Evolutionary conservation across 441 rosid genomes (phyloP).

Genomic region (Jatropha podagrica): DNA sequence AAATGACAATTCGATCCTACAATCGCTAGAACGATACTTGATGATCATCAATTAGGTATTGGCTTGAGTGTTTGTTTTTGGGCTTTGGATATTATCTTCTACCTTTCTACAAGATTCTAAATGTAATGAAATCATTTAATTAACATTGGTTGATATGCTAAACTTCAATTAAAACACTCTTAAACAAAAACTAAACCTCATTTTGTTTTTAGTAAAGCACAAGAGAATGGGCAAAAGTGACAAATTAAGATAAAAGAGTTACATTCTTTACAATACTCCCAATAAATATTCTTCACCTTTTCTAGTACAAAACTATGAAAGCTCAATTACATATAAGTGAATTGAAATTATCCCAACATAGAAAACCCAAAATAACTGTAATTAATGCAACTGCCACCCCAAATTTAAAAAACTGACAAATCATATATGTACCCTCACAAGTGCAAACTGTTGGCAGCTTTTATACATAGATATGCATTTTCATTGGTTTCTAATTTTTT

Average conservation of each 20-base stretch:
- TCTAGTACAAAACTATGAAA: constrained; percentile 16
- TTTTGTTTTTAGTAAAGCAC: neutral
- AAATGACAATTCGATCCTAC: too few species aligned
- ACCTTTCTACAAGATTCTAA: too few species aligned
- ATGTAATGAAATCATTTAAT: too few species aligned
- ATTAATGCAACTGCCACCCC: constrained; percentile 8
- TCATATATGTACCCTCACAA: constrained; percentile 8
- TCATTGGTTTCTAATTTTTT: neutral
- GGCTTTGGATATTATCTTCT: too few species aligned
- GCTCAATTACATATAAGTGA: neutral
- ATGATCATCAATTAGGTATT: too few species aligned
- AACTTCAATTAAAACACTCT: too few species aligned
- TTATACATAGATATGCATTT: neutral
- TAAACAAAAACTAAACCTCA: too few species aligned
- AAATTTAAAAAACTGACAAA: constrained; percentile 20
- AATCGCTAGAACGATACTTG: too few species aligned
- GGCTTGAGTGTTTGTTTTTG: too few species aligned
- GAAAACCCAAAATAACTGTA: constrained; percentile 6
- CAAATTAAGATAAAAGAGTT: neutral
- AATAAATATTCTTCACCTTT: constrained; percentile 12
- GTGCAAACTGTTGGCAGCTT: constrained; percentile 19
- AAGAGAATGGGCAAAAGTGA: neutral
- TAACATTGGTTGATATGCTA: too few species aligned
- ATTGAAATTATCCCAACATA: constrained; percentile 5
- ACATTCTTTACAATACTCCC: neutral